Evolutionary conservation across 2,329 filamentous ascomycete species (phyloP).

Genomic region (Acrocalymma vagum): DNA sequence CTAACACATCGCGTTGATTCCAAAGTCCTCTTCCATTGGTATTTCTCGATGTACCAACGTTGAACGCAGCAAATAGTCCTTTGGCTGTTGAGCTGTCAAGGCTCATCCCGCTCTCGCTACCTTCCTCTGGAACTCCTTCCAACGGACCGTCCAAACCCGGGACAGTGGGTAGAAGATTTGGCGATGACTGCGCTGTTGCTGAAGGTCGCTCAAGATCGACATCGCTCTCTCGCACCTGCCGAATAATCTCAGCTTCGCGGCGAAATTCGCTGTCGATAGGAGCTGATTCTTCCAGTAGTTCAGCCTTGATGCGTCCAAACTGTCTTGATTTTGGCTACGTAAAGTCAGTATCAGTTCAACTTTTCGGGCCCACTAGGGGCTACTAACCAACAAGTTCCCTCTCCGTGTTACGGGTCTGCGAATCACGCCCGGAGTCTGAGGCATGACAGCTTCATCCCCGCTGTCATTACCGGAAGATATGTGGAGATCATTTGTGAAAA

Average conservation of each 20-base stretch:
- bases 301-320: constrained; percentile 91
- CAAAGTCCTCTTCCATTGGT: constrained; percentile 78
- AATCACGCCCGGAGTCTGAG: constrained; percentile 75
- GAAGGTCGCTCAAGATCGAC: constrained; percentile 63
- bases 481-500: constrained; percentile 88
- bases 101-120: constrained; percentile 65
- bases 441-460: constrained; percentile 69
- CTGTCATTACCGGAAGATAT: constrained; percentile 82
- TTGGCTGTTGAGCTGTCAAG: constrained; percentile 49
- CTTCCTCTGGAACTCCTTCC: constrained; percentile 75
- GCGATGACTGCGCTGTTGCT: constrained; percentile 73
- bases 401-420: constrained; percentile 83
- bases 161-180: constrained; percentile 67
- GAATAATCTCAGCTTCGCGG: constrained; percentile 93
- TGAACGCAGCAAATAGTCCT: constrained; percentile 72
- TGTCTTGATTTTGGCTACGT: constrained; percentile 92
- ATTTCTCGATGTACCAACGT: constrained; percentile 75
- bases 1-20: constrained; percentile 75
- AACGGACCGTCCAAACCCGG: constrained; percentile 65
- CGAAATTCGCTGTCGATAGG: constrained; percentile 89
- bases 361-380: too few species aligned
- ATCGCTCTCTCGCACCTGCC: constrained; percentile 92
- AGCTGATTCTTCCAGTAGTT: constrained; percentile 84
- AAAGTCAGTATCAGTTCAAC: constrained; percentile 30
- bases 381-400: constrained; percentile 83